Evolutionary conservation across 83 land plant species (phyloP), one percentile per base, ranked within the genome.

Genomic region (Thuja plicata): DNA sequence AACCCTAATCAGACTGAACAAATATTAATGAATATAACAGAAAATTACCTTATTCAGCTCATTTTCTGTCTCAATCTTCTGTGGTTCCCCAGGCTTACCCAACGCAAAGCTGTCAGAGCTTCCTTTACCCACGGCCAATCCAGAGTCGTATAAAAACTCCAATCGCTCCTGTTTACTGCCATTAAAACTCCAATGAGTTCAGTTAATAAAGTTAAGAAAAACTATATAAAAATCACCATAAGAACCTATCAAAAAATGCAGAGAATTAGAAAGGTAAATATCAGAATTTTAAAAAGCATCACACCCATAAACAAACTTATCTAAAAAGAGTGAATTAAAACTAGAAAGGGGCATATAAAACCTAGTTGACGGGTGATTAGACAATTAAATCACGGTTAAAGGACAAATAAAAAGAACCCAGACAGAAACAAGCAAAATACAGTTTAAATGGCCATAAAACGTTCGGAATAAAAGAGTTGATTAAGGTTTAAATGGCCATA

Each of bases 71-170:
- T 86, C 91, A 52, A 83, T 85, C 52, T 90, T 48, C 54, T 88
- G 89, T 74, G 37, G 86, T 34, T 88, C 91, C 84, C 27, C 87
- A 41, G 90, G 90, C 82, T 90, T 88, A 41, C 90, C 90, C 89
- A 90, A 54, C 6, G 86, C 87, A 87, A 96, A 97, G 21, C 95
- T 97, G 8, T 92, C 96, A 41, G 96, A 94, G 78, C 95, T 94
- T 38, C 92, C 90, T 87, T 94, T 97, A 8, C 99, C 98, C 43
- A 97, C 99, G 13, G 93, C 93, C 89, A 98, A 89, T 73, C 99
- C 99, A 13, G 99, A 96, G 70, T 98, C 99, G 70, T 98, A 98
- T 21, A 98, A 88, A 87, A 98, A 98, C 87, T 98, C 99, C 90
- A 98, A 92, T 34, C 99, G 93, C 90, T 98, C 99, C 89, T 98